A percentile compares a stretch with the other conserved stretches of the same genome.
Conservation (phyloP, 371 early-diverging fungal species). For the Umbelopsis sp. region DNA sequence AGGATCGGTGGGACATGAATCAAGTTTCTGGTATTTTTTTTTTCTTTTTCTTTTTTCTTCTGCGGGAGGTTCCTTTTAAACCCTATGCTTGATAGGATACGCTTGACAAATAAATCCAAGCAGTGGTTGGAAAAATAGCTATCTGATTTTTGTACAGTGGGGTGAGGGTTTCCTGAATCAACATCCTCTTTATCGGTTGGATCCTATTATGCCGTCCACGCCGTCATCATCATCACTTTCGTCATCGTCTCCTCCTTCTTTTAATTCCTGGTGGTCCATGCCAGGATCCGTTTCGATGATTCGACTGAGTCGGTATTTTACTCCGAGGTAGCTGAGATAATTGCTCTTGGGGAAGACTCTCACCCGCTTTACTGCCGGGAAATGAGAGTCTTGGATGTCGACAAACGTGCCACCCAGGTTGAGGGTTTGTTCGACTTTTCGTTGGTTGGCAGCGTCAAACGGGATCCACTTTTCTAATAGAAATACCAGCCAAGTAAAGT, state of each 20-base stretch:
- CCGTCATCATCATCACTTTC: not conserved
- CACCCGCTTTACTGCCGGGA: conserved; percentile 50
- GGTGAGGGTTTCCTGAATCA: no score
- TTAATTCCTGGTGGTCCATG: conserved; percentile 24
- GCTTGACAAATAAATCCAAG: no score
- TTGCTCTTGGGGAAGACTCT: conserved; percentile 53
- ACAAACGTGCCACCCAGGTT: conserved; percentile 54
- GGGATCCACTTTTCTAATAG: conserved; percentile 49
- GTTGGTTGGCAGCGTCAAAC: conserved; percentile 45
- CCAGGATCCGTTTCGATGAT: conserved; percentile 52
- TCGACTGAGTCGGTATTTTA: conserved; percentile 52
- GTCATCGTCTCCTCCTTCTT: not conserved
- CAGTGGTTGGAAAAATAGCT: no score
- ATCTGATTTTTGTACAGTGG: no score
- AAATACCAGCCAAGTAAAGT: conserved; percentile 53
- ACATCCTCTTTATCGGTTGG: not conserved
- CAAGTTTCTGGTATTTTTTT: no score
- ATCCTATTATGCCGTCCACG: not conserved
- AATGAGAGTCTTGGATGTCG: conserved; percentile 47
- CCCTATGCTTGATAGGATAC: no score
- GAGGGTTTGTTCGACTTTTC: conserved; percentile 48
- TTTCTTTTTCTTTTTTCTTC: no score
- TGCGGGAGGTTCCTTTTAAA: no score
- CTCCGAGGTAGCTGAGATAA: conserved; percentile 49
- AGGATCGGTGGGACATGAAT: no score